Base-by-base conservation (phyloP, 1,139 yeast species). In the Zygotorulaspora mrakii region DNA sequence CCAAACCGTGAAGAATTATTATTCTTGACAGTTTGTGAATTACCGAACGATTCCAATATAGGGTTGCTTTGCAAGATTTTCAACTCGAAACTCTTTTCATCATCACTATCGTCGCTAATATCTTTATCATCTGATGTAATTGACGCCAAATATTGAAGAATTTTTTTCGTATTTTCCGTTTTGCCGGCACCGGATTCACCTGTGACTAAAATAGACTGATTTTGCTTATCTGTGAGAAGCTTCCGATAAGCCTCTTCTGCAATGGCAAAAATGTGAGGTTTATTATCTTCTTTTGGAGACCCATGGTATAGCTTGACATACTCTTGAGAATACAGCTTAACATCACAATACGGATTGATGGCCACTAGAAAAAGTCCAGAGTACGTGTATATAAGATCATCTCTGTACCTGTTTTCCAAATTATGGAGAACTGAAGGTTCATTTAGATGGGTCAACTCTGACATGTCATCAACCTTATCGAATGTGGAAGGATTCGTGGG, bases 141-240 rank as follows among this genome's bases (percentile, higher is more conserved):
- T 5, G 89, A 80, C 0, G 96, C 87, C 42, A 94, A 71, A 62
- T 88, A 91, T 62, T 89, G 97, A 49, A 94, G 84, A 45, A 91
- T 89, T 57, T 85, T 87, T 62, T 91, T 91, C n/a, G 98, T 91
- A 53, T 87, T 91, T 65, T 91, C 98, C 0, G 98, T 91, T 62
- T 91, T 91, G 42, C 98, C 98, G 0, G 98, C 98, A 47, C 98
- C 99, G 20, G 95, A 84, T 61, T 94, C 99, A 47, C 99, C 99
- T 1, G 98, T 94, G 9, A 94, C 97, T 40, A 94, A 69, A 39
- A 94, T 87, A 11, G 94, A 81, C 65, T 94, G 98, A 62, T 89
- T 84, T 55, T 79, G 81, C 37, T 69, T 73, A 52, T 83, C 81
- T 21, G 74, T 71, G 14, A 87, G 68, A 63, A 91, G 70, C 55